A percentile compares a stretch with the other conserved stretches of the same genome.
Evolutionary conservation across 2,329 filamentous ascomycete species (phyloP).

Genomic region (Parasarocladium wereldwijsianum): DNA sequence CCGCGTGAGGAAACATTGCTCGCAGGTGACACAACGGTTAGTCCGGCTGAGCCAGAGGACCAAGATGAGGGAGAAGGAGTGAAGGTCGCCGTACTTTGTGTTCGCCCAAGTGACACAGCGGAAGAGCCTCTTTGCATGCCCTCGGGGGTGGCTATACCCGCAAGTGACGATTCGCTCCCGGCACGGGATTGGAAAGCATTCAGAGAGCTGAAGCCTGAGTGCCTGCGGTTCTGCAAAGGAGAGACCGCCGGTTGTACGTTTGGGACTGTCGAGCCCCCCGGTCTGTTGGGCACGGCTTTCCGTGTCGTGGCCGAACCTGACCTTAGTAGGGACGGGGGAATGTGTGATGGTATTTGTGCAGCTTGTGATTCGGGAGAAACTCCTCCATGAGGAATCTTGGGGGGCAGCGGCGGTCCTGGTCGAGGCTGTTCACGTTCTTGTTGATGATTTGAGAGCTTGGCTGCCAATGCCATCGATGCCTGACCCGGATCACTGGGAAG

Average conservation of each 20-base stretch:
- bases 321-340: too few relatives aligned
- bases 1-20: too few relatives aligned
- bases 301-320: slow-evolving; percentile 2
- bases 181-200: too few relatives aligned
- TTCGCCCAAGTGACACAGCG: slow-evolving; percentile 7
- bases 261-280: background rate
- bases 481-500: too few relatives aligned
- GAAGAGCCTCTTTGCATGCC: slow-evolving; percentile 11
- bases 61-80: slow-evolving; percentile 13
- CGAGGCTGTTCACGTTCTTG: background rate
- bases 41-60: slow-evolving; percentile 6
- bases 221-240: slow-evolving; percentile 8
- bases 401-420: background rate
- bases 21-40: slow-evolving; percentile 1
- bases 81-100: slow-evolving; percentile 5
- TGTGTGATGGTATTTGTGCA: too few relatives aligned
- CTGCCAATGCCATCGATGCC: background rate
- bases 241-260: slow-evolving; percentile 1
- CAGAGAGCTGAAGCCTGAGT: slow-evolving; percentile 12
- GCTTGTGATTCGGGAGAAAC: too few relatives aligned
- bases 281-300: slow-evolving; percentile 1
- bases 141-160: slow-evolving; percentile 16
- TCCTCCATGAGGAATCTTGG: too few relatives aligned
- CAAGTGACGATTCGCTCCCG: too few relatives aligned
- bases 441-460: background rate